Conservation (phyloP, 1,139 yeast species). For the Pichia sorboxylosa region DNA sequence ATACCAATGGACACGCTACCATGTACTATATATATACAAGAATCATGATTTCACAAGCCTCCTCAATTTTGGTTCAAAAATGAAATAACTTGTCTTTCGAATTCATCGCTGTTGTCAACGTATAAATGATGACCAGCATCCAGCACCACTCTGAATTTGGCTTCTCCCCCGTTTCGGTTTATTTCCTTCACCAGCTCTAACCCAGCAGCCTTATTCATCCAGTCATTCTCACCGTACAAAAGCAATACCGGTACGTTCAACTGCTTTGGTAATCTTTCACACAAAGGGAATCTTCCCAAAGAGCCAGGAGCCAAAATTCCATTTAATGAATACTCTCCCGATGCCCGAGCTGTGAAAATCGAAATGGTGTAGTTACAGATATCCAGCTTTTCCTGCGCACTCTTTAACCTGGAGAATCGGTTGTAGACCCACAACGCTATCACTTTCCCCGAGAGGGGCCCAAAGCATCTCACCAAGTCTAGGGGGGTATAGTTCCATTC, state of each 20-base stretch:
- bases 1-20: no score
- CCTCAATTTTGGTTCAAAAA: not conserved
- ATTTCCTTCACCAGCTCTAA: slow-evolving; percentile 34
- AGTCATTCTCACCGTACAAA: slow-evolving; percentile 72
- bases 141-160: slow-evolving; percentile 34
- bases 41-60: no score
- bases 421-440: slow-evolving; percentile 35
- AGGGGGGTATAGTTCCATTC: slow-evolving; percentile 34
- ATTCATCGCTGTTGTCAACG: slow-evolving; percentile 58
- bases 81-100: slow-evolving; percentile 34
- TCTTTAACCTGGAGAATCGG: slow-evolving; percentile 33
- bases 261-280: slow-evolving; percentile 41
- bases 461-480: slow-evolving; percentile 31
- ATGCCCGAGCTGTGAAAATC: slow-evolving; percentile 31
- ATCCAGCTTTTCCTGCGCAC: slow-evolving; percentile 30
- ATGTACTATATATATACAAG: no score
- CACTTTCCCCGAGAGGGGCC: slow-evolving; percentile 37
- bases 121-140: slow-evolving; percentile 71
- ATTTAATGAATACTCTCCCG: slow-evolving; percentile 25
- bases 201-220: slow-evolving; percentile 79
- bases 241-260: slow-evolving; percentile 32
- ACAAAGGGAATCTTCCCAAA: slow-evolving; percentile 65
- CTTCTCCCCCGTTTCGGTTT: slow-evolving; percentile 16
- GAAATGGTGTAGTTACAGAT: slow-evolving; percentile 31
- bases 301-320: slow-evolving; percentile 44